Conservation (phyloP, 2,329 filamentous ascomycete genomes). For the Aureobasidium sp. region DNA sequence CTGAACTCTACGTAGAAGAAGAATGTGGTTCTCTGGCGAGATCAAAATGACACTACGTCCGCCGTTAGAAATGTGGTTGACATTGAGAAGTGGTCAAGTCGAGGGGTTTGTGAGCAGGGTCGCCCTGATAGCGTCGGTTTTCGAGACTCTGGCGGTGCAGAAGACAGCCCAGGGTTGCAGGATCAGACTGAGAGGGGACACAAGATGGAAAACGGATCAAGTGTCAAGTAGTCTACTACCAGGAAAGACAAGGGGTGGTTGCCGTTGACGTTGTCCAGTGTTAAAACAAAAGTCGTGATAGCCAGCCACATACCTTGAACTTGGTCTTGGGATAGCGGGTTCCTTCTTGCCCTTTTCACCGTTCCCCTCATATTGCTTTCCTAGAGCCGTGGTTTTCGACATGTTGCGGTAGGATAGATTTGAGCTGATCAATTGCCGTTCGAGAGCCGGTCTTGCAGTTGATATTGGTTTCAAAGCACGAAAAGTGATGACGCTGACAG, state of each 20-base stretch:
- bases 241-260: too few relatives aligned
- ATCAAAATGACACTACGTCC: conserved; percentile 66
- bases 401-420: background rate
- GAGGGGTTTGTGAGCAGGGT: background rate
- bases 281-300: background rate
- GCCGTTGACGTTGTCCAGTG: background rate
- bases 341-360: conserved; percentile 30
- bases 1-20: conserved; percentile 78
- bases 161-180: too few relatives aligned
- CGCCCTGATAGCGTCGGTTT: background rate
- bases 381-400: background rate
- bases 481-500: conserved; percentile 1
- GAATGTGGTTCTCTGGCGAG: conserved; percentile 77
- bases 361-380: background rate
- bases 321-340: conserved; percentile 51
- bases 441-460: background rate
- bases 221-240: too few relatives aligned
- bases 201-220: too few relatives aligned
- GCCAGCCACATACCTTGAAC: conserved; percentile 48
- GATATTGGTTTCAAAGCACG: background rate
- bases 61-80: background rate
- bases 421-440: too few relatives aligned
- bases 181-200: too few relatives aligned
- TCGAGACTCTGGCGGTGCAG: too few relatives aligned
- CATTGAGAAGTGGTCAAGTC: background rate